Evolutionary conservation across 805 yeast genomes (phyloP).

Genomic region (Cyberlindnera samutprakarnensis): DNA sequence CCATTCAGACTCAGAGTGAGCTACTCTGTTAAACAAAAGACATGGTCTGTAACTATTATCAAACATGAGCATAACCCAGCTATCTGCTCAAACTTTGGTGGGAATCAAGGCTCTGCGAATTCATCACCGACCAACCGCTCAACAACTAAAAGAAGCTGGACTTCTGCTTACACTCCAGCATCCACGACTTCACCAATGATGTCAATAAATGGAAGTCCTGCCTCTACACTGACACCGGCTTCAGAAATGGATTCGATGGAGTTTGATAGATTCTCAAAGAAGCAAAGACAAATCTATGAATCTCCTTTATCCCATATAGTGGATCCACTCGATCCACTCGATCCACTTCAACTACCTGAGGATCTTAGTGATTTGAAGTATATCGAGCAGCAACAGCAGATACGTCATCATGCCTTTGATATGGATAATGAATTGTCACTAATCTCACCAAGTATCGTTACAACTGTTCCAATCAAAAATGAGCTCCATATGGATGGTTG

Average conservation of each 20-base stretch:
- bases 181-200: slow-evolving; percentile 16
- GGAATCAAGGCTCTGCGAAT: slow-evolving; percentile 3
- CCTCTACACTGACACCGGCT: slow-evolving; percentile 10
- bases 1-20: slow-evolving; percentile 25
- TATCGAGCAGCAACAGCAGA: slow-evolving; percentile 1
- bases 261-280: slow-evolving; percentile 9
- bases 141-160: slow-evolving; percentile 15
- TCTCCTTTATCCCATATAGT: slow-evolving; percentile 15
- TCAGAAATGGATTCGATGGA: slow-evolving; percentile 11
- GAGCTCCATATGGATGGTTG: too few species aligned
- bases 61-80: slow-evolving; percentile 18
- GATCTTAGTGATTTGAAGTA: slow-evolving; percentile 16
- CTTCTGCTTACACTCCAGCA: slow-evolving; percentile 18
- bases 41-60: slow-evolving; percentile 20
- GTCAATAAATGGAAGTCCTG: slow-evolving; percentile 7
- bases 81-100: slow-evolving; percentile 20
- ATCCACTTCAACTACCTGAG: slow-evolving; percentile 9
- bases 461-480: too few species aligned
- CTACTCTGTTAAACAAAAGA: slow-evolving; percentile 19
- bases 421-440: not conserved
- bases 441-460: not conserved
- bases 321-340: slow-evolving; percentile 16
- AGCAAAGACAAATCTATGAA: slow-evolving; percentile 7
- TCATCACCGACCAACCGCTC: slow-evolving; percentile 7
- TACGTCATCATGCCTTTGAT: not conserved